Evolutionary conservation across 495 filamentous ascomycete genomes (phyloP).

Genomic region (Daldinia loculata): DNA sequence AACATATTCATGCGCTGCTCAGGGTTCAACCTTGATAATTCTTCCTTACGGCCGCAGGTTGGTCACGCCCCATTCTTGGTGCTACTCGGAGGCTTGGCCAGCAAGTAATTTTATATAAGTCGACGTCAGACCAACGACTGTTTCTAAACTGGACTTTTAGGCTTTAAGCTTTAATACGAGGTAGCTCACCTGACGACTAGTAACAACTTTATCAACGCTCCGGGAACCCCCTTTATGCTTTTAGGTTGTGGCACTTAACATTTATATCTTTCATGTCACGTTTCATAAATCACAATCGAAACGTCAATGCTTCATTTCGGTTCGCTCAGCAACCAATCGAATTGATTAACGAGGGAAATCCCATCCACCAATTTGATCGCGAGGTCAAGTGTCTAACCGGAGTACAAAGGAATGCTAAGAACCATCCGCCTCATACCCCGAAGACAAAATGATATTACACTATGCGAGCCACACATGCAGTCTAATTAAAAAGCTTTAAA

Average conservation of each 20-base stretch:
- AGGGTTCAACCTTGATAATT: conserved; percentile 26
- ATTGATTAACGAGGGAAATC: conserved; percentile 16
- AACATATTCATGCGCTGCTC: conserved; percentile 25
- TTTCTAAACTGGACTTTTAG: neutral
- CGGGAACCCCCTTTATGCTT: neutral
- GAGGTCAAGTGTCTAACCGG: conserved; percentile 39
- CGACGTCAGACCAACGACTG: neutral
- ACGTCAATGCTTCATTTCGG: neutral
- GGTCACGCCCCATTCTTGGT: conserved; percentile 33
- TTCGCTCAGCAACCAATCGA: neutral
- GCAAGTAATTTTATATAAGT: conserved; percentile 15
- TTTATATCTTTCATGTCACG: neutral
- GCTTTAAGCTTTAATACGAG: neutral
- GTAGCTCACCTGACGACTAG: neutral
- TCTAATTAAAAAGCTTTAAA: conserved; percentile 15
- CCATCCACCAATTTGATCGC: conserved; percentile 35
- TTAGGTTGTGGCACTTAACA: neutral
- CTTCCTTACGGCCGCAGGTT: conserved; percentile 15
- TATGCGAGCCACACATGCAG: conserved; percentile 2
- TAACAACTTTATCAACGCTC: neutral
- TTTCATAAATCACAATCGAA: neutral
- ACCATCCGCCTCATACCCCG: conserved; percentile 15
- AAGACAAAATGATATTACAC: conserved; percentile 19
- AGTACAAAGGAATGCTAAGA: conserved; percentile 24
- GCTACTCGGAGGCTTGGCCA: conserved; percentile 27